A percentile compares a stretch with the other conserved stretches of the same genome.
Conservation (phyloP, 2,329 filamentous ascomycete genomes). For the Colletotrichum coccodes region DNA sequence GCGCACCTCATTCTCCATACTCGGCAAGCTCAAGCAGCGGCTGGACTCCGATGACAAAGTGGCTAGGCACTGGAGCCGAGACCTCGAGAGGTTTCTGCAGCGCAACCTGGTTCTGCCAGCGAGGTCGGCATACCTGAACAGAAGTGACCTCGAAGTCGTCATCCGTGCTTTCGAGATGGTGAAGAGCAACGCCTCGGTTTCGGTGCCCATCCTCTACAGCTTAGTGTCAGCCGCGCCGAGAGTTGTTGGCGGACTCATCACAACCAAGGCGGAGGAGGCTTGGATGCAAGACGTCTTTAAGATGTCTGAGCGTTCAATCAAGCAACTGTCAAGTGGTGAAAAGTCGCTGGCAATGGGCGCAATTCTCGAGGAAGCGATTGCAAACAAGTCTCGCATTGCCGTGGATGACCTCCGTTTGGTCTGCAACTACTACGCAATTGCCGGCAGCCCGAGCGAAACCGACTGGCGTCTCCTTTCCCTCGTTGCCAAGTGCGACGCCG, state of each 20-base stretch:
- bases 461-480: conserved; percentile 56
- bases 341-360: conserved; percentile 39
- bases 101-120: conserved; percentile 63
- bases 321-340: conserved; percentile 32
- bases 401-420: conserved; percentile 52
- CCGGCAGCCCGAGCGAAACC: conserved; percentile 37
- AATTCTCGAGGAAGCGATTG: conserved; percentile 45
- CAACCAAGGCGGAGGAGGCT: conserved; percentile 46
- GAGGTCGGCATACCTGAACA: conserved; percentile 56
- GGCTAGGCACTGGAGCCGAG: conserved; percentile 53
- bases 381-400: conserved; percentile 45
- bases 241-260: conserved; percentile 47
- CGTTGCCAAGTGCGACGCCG: conserved; percentile 56
- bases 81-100: conserved; percentile 60
- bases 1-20: conserved; percentile 47
- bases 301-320: conserved; percentile 40
- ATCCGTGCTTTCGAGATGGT: conserved; percentile 52
- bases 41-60: conserved; percentile 37
- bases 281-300: conserved; percentile 53
- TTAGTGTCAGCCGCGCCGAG: conserved; percentile 46
- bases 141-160: conserved; percentile 52
- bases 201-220: conserved; percentile 57
- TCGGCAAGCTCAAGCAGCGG: conserved; percentile 50
- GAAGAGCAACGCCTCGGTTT: conserved; percentile 43
- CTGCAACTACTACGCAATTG: conserved; percentile 54